These are phyloP conservation scores for Salisapilia sapeloensis DNA, from an alignment of 352 stramenopile genomes.

Conservation along the genomic window DNA sequence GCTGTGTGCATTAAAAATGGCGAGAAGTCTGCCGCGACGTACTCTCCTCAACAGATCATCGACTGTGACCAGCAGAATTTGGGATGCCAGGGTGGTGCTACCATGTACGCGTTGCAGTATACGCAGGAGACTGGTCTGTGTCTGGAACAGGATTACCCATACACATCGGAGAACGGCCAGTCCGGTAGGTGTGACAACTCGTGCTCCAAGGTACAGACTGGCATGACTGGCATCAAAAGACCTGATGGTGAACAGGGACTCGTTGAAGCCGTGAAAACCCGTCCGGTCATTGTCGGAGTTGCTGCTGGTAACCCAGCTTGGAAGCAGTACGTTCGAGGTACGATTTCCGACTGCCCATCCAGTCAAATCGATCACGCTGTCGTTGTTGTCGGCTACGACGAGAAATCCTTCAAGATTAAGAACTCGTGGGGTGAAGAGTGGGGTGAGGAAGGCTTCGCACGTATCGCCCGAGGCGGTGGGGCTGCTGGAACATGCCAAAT, in stretches of 20 bases:
- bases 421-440: constrained; percentile 96
- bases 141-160: constrained; percentile 62
- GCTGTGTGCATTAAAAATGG: constrained; percentile 68
- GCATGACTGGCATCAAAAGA: constrained; percentile 39
- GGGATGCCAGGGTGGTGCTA: constrained; percentile 82
- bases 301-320: constrained; percentile 87
- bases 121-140: constrained; percentile 78
- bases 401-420: constrained; percentile 86
- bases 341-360: constrained; percentile 60
- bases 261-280: constrained; percentile 72
- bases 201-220: constrained; percentile 16
- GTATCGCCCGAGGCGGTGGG: constrained; percentile 59
- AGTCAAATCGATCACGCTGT: constrained; percentile 93
- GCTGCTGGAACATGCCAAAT: constrained; percentile 34
- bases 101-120: constrained; percentile 86
- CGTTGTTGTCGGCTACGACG: constrained; percentile 89
- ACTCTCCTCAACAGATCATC: constrained; percentile 89
- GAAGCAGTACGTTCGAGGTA: constrained; percentile 92
- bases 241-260: constrained; percentile 71
- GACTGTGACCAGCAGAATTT: constrained; percentile 78
- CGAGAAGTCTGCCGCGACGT: constrained; percentile 34
- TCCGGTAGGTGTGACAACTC: constrained; percentile 11
- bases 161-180: constrained; percentile 30
- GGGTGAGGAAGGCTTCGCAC: constrained; percentile 90
- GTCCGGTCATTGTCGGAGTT: constrained; percentile 90